Evolutionary conservation across 352 stramenopile species (phyloP).

Genomic region (Pythium guiyangense): DNA sequence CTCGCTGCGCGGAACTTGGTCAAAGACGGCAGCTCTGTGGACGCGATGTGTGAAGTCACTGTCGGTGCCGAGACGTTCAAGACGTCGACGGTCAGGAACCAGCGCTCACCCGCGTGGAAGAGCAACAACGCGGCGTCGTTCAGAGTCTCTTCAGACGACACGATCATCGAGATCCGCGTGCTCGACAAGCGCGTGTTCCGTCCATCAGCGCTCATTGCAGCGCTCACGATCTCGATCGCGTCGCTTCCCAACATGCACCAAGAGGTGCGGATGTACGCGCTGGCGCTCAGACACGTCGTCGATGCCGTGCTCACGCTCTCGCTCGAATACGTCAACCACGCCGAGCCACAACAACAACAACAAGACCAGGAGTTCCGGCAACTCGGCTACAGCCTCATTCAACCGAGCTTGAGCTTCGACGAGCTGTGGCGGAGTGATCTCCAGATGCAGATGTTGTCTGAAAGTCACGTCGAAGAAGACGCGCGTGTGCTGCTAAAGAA

Average conservation of each 20-base stretch:
- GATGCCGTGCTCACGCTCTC: conserved; percentile 71
- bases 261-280: conserved; percentile 73
- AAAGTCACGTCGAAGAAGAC: too few species aligned
- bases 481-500: too few species aligned
- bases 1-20: conserved; percentile 77
- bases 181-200: conserved; percentile 82
- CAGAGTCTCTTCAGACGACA: conserved; percentile 67
- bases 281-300: conserved; percentile 64
- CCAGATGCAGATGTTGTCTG: too few species aligned
- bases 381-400: too few species aligned
- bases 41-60: conserved; percentile 78
- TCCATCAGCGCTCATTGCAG: conserved; percentile 55
- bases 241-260: conserved; percentile 75
- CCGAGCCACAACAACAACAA: conserved; percentile 25
- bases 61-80: conserved; percentile 80
- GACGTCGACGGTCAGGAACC: conserved; percentile 74
- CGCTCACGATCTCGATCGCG: conserved; percentile 71
- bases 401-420: too few species aligned
- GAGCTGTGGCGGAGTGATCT: too few species aligned
- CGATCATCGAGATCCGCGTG: conserved; percentile 79
- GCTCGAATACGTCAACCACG: conserved; percentile 84
- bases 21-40: conserved; percentile 67
- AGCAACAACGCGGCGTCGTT: conserved; percentile 83
- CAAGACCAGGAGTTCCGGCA: too few species aligned
- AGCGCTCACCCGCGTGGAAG: conserved; percentile 80